Conservation (phyloP, 129 eudicot genomes). For the Ambrosia artemisiifolia region DNA sequence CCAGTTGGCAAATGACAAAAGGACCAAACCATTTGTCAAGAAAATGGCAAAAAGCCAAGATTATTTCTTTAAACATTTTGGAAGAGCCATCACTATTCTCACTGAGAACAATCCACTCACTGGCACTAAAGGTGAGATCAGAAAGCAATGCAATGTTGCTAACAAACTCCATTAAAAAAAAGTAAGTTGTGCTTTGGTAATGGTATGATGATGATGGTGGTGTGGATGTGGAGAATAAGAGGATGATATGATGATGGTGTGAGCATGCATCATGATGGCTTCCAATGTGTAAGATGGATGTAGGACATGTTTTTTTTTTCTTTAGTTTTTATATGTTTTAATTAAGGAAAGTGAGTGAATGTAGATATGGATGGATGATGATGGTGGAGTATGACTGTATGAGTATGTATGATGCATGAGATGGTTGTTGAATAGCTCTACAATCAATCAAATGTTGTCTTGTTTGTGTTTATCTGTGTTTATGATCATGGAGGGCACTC, state of each 20-base stretch:
- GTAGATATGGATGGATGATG: slow-evolving; percentile 36
- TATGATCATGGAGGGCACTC: not conserved
- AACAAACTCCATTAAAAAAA: slow-evolving; percentile 62
- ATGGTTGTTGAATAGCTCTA: slow-evolving; percentile 22
- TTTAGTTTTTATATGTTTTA: slow-evolving; percentile 21
- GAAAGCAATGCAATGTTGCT: slow-evolving; percentile 85
- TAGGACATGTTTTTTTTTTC: slow-evolving; percentile 25
- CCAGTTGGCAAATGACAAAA: slow-evolving; percentile 79
- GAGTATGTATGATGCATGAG: slow-evolving; percentile 36
- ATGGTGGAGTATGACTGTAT: slow-evolving; percentile 50
- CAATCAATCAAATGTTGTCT: slow-evolving; percentile 24
- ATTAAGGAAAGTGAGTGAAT: slow-evolving; percentile 34
- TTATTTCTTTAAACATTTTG: slow-evolving; percentile 79
- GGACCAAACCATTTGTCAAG: slow-evolving; percentile 87
- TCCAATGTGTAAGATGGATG: slow-evolving; percentile 17
- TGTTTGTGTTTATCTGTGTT: slow-evolving; percentile 7
- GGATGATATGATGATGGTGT: slow-evolving; percentile 32
- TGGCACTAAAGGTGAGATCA: slow-evolving; percentile 86
- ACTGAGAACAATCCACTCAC: slow-evolving; percentile 97
- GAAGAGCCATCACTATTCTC: slow-evolving; percentile 72
- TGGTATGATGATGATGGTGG: not conserved
- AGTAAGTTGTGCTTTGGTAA: not conserved
- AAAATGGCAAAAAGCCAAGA: slow-evolving; percentile 96
- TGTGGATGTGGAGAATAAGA: slow-evolving; percentile 27
- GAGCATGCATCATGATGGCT: slow-evolving; percentile 32